These are phyloP conservation scores for Pseudocercospora fuligena DNA, from an alignment of 2,329 filamentous ascomycete genomes.

Conservation along the genomic window DNA sequence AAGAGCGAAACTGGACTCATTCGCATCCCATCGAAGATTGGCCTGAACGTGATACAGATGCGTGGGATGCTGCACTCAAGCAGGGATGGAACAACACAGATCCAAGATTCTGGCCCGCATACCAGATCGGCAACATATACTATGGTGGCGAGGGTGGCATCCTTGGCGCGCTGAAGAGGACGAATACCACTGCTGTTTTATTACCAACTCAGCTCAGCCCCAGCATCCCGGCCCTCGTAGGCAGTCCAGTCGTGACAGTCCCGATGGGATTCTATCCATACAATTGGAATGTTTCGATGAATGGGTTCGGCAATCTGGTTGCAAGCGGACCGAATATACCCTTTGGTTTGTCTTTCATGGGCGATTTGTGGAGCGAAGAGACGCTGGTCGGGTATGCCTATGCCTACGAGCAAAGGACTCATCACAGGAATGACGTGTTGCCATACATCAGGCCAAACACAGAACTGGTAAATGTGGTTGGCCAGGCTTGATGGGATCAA, in stretches of 20 bases:
- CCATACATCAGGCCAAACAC: conserved; percentile 56
- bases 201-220: conserved; percentile 59
- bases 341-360: conserved; percentile 69
- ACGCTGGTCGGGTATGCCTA: conserved; percentile 68
- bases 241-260: conserved; percentile 65
- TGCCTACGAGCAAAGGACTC: conserved; percentile 68
- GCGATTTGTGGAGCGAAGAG: conserved; percentile 64
- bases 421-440: conserved; percentile 52
- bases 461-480: conserved; percentile 53
- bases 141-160: conserved; percentile 65
- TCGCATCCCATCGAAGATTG: conserved; percentile 60
- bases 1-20: conserved; percentile 63
- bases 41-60: conserved; percentile 62
- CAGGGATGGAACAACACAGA: conserved; percentile 62
- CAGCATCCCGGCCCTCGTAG: conserved; percentile 59
- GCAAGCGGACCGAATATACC: conserved; percentile 59
- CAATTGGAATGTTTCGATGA: conserved; percentile 53
- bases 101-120: conserved; percentile 61
- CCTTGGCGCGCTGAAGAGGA: conserved; percentile 61
- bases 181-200: conserved; percentile 66
- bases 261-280: conserved; percentile 63
- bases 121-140: conserved; percentile 56
- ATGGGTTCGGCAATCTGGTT: conserved; percentile 58
- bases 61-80: conserved; percentile 61
- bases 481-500: background rate